Base-by-base conservation (phyloP, 176 grass and related monocot species). In the Stipa capillata region DNA sequence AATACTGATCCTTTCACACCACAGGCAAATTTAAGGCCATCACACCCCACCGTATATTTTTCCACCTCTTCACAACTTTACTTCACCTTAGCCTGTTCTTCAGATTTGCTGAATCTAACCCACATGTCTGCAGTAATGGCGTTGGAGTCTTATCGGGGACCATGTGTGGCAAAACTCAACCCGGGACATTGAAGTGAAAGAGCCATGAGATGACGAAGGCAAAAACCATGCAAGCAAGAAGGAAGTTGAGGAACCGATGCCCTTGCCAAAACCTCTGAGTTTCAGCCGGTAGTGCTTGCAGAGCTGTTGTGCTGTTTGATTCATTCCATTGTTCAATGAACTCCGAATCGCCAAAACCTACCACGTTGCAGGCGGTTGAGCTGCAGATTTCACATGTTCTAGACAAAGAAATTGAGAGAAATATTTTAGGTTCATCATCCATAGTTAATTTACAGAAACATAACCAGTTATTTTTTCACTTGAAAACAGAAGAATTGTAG, bases 161-260 rank as follows among this genome's bases (percentile, higher is more conserved):
- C 82, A 70, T 71, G 36, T 29, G 29, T 2, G 0, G 8, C 0
- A 11, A 47, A 70, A 40, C 70, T 89, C 47, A 99, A 31, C 92
- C 90, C 0, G 96, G 96, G 64, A 91, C 97, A 21, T 95, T 99
- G 65, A 99, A 99, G 84, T 91, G 97, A 61, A 99, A 96, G 55
- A 99, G 90, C 97, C 97, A 99, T 18, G 97, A 99, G 45, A 99
- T 87, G 53, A 96, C 88, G 8, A 99, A 99, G 20, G 92, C 92
- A 15, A 99, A 93, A 47, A 99, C 92, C 88, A 99, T 90, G 84
- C 97, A 99, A 34, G 97, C 97, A 12, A 99, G 90, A 7, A 99
- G 88, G 72, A 99, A 93, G 53, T 99, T 99, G 75, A 99, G 97
- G 35, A 99, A 93, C 34, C 90, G 86, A 43, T 96, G 97, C 33